These are phyloP conservation scores for Pseudomonodictys pantanalensis DNA, from an alignment of 495 filamentous ascomycete species.

Conservation along the genomic window DNA sequence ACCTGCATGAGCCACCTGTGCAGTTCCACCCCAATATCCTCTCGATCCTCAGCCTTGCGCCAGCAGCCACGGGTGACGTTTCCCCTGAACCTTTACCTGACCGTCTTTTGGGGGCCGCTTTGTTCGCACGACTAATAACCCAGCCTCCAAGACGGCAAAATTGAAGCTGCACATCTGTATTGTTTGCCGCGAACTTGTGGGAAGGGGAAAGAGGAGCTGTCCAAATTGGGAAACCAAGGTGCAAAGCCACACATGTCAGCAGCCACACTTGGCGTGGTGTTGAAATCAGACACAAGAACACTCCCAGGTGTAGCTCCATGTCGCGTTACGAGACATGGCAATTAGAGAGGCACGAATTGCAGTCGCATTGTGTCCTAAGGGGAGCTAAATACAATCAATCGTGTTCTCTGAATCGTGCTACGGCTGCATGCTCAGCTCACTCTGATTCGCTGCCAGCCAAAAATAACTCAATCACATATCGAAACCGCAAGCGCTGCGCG, in stretches of 20 bases:
- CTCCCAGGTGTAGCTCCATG: not conserved
- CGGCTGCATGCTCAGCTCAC: not conserved
- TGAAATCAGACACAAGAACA: no score
- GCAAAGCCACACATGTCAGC: constrained; percentile 17
- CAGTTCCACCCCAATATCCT: not conserved
- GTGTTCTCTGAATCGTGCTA: not conserved
- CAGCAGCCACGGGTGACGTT: constrained; percentile 11
- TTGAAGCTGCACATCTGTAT: not conserved
- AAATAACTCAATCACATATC: constrained; percentile 11
- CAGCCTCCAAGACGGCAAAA: not conserved
- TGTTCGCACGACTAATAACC: not conserved
- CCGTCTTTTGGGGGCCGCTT: constrained; percentile 1
- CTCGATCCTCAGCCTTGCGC: constrained; percentile 19
- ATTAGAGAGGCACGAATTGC: not conserved
- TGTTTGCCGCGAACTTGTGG: no score
- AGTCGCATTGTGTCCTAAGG: not conserved
- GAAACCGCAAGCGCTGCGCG: constrained; percentile 1
- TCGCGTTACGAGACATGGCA: not conserved
- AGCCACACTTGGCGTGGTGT: constrained; percentile 16
- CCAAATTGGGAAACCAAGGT: not conserved
- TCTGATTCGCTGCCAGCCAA: not conserved
- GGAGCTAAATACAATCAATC: no score
- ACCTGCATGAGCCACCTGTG: constrained; percentile 1
- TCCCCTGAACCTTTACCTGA: not conserved
- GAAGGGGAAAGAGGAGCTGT: not conserved